These are phyloP conservation scores for Bromus sterilis DNA, from an alignment of 176 grass and related monocot species.

Conservation along the genomic window DNA sequence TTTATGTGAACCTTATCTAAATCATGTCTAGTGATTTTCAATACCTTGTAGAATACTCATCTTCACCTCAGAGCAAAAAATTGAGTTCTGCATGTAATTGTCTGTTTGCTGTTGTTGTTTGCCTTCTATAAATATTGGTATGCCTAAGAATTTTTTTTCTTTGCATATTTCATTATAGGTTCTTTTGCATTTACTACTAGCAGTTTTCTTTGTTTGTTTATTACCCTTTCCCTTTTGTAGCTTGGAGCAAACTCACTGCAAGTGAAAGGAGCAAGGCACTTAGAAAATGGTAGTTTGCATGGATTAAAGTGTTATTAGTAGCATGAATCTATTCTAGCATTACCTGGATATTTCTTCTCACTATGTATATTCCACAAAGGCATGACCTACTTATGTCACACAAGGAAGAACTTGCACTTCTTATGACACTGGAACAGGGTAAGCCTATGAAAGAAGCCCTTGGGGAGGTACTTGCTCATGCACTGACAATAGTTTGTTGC, in stretches of 20 bases:
- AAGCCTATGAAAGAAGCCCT: constrained; percentile 95
- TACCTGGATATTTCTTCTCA: constrained; percentile 21
- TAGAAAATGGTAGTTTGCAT: constrained; percentile 78
- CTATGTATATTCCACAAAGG: constrained; percentile 45
- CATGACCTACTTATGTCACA: constrained; percentile 90
- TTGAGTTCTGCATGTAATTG: not conserved
- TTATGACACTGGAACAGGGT: constrained; percentile 91
- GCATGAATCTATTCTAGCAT: not conserved
- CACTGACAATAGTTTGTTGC: constrained; percentile 1
- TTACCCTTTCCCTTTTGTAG: constrained; percentile 35
- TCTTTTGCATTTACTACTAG: not conserved
- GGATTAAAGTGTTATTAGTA: not conserved
- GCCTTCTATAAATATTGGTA: not conserved
- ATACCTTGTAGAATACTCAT: not conserved
- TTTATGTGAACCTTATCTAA: not conserved
- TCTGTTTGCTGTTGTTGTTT: not conserved
- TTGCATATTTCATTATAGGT: not conserved
- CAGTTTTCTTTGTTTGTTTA: not conserved
- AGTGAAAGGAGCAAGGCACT: constrained; percentile 83
- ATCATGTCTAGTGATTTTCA: not conserved
- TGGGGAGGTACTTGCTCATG: constrained; percentile 58
- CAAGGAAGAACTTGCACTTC: constrained; percentile 90
- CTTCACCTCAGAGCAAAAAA: not conserved
- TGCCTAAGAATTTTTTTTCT: not conserved
- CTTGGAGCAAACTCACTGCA: constrained; percentile 96